Evolutionary conservation across 73 alveolate genomes (phyloP), one percentile per base, ranked within the genome.

Genomic region (Stentor coeruleus): DNA sequence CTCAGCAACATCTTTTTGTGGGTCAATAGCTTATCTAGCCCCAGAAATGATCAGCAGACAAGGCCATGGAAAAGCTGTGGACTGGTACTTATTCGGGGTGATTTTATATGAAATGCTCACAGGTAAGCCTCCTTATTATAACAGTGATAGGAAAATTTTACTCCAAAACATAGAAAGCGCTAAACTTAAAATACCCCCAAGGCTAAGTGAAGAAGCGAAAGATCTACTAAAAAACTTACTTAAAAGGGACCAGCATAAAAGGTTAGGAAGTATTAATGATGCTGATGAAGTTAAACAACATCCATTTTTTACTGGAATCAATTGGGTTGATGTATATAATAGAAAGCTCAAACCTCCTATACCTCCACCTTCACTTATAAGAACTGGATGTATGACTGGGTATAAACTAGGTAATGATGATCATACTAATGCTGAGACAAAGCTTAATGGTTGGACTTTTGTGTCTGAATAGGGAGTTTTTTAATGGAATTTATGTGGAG

Each of bases 71-170:
- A 89, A 87, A 57, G 83, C 96, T 37, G 89, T 92, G 3, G 98
- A 93, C 81, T 95, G 98, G 98, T 96, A 96, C 88, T 84, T 93
- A 66, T 87, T 91, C 42, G 99, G 99, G 14, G 97, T 95, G 11
- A 82, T 93, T 58, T 26, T 93, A n/a, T 96, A 96, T 88, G 99
- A 96, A 86, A 91, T 96, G 97, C 85, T 93, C 41, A 91, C 87
- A 14, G 99, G 99, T 1, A 77, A 85, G 74, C 84, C 84, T 11
- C 84, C 86, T 33, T 81, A 81, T 81, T 57, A 57, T 81, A 81
- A 81, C 57, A 73, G 59, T 3, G 86, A 81, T 30, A 40, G 38
- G 20, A 81, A 81, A 30, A 58, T 81, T 6, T 1, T 81, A 31
- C 58, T 59, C n/a, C 82, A 81, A 26, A 81, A 81, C 26, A 81